Conservation (phyloP, 1,284 basidiomycete genomes). For the Heterobasidion parviporum region DNA sequence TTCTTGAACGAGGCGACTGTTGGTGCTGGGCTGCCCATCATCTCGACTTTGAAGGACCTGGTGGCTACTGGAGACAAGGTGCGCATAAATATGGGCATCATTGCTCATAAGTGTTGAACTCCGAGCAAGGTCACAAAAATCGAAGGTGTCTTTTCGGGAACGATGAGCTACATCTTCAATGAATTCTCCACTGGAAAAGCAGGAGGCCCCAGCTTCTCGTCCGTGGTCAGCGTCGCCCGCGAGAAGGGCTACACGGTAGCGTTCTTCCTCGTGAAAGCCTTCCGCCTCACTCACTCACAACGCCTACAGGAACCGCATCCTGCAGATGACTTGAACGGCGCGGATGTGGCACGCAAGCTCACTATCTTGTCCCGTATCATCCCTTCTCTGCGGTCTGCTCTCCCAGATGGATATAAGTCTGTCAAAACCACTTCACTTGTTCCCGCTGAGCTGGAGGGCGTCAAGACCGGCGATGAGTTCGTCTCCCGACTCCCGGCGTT, state of each 20-base stretch:
- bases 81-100: slow-evolving; percentile 9
- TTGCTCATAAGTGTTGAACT: background rate
- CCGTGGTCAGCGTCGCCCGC: slow-evolving; percentile 83
- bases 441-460: slow-evolving; percentile 63
- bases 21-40: slow-evolving; percentile 91
- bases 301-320: slow-evolving; percentile 85
- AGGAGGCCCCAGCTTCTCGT: slow-evolving; percentile 70
- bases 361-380: slow-evolving; percentile 88
- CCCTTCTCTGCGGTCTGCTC: slow-evolving; percentile 39
- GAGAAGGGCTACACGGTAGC: slow-evolving; percentile 91
- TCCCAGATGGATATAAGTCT: slow-evolving; percentile 68
- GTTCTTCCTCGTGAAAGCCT: background rate
- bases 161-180: slow-evolving; percentile 99
- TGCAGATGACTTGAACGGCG: slow-evolving; percentile 92
- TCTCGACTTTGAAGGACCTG: slow-evolving; percentile 87
- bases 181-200: slow-evolving; percentile 71
- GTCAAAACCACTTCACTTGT: slow-evolving; percentile 86
- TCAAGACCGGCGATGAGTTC: slow-evolving; percentile 76
- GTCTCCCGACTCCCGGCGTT: slow-evolving; percentile 76
- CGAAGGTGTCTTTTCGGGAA: slow-evolving; percentile 89
- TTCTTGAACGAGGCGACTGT: slow-evolving; percentile 93
- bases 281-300: background rate
- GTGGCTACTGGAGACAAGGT: slow-evolving; percentile 90
- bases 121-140: slow-evolving; percentile 58
- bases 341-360: slow-evolving; percentile 95